Evolutionary conservation across 1,284 basidiomycete species (phyloP), one percentile per base, ranked within the genome.

Genomic region (Veloboletus limbatus): DNA sequence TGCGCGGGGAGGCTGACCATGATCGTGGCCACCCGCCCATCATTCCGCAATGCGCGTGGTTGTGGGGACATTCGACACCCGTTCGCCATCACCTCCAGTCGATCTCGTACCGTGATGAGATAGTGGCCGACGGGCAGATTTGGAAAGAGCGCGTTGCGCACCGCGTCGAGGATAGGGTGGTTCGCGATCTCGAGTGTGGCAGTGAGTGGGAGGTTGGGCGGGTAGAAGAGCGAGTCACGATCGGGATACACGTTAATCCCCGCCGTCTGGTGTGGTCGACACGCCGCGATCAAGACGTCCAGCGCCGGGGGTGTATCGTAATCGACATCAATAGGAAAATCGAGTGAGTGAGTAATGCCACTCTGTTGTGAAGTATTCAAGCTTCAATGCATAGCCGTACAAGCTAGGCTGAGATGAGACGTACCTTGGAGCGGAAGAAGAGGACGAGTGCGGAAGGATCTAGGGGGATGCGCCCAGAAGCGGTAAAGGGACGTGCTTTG

Each of bases 261-360:
- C n/a, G 73, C 70, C 0, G 75, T 75, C 47, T 76, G 74, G 56
- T 83, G 79, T 8, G 82, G 82, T 57, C 77, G 72, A 65, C 85
- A 89, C n/a, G 85, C 76, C 11, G 79, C 79, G 53, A 88, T 79
- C 58, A 90, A 76, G 40, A 87, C 84, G 56, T 90, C 86, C 47
- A 89, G 75, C n/a, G 85, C 80, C 4, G 86, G 85, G 20, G 87
- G 87, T 16, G 82, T 76, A 60, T 80, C 81, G 54, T 82, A 79
- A 54, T 83, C 81, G 41, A 86, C 75, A 57, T 89, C 85, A 54
- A 89, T 80, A 4, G 87, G 88, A 59, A 89, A 89, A 61, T 88
- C 85, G 21, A 90, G 72, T 6, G 86, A 82, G 60, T 90, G 85
- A 0, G 84, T 84, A 48, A 87, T 84, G 24, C 82, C 85, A 54